Conservation (phyloP, 345 rosid genomes). For the Corymbia maculata region DNA sequence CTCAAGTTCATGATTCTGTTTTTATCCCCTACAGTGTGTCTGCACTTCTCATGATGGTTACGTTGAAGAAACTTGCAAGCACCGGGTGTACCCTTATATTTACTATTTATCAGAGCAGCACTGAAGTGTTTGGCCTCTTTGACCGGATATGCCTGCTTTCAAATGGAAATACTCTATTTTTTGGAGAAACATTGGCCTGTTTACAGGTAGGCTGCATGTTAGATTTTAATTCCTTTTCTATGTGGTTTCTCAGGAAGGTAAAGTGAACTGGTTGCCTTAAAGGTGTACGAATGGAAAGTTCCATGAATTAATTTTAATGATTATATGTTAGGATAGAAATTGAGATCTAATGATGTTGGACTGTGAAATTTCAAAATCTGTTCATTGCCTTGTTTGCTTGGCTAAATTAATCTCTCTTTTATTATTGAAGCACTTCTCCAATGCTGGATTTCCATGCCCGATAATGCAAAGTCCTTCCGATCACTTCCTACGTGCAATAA, state of each 20-base stretch:
- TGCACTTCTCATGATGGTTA: constrained; percentile 99
- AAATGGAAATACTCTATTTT: constrained; percentile 93
- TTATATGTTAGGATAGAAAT: background rate
- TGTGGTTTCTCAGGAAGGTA: background rate
- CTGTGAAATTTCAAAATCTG: background rate
- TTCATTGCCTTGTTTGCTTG: background rate
- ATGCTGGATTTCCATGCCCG: constrained; percentile 99
- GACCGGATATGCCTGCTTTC: constrained; percentile 97
- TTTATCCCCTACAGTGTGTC: constrained; percentile 51
- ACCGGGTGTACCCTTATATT: constrained; percentile 93
- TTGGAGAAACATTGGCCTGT: constrained; percentile 97
- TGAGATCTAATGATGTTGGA: background rate
- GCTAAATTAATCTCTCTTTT: constrained; percentile 8
- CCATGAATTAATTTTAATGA: background rate
- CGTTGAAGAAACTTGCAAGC: constrained; percentile 92
- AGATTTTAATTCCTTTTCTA: background rate
- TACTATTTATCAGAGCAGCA: constrained; percentile 89
- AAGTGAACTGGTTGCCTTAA: background rate
- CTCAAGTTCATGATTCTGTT: background rate
- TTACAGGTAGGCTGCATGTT: constrained; percentile 52
- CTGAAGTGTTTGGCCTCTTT: constrained; percentile 98
- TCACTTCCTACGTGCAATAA: constrained; percentile 95
- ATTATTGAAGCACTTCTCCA: constrained; percentile 83
- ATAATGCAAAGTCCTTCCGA: constrained; percentile 99
- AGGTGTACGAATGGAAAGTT: background rate